phyloP scores from a whole-genome alignment of 352 stramenopile species.

The Pythium sukuiense region DNA sequence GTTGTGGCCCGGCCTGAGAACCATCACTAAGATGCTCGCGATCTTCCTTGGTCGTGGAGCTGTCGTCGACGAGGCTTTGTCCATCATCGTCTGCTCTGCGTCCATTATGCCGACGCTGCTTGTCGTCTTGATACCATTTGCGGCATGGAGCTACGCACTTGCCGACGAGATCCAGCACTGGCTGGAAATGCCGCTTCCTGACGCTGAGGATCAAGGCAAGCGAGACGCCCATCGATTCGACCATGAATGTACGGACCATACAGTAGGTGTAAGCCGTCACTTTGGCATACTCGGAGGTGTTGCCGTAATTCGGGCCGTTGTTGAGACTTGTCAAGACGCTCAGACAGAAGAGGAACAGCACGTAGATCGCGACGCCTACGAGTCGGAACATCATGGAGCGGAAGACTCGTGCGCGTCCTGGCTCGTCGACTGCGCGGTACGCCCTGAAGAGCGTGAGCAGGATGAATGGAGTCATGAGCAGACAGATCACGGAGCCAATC shows the following conservation, averaged over 20 bases:
- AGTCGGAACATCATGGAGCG: constrained; percentile 33
- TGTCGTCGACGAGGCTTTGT: not conserved
- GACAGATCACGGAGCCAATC: constrained; percentile 24
- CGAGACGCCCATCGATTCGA: constrained; percentile 22
- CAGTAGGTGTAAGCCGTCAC: constrained; percentile 21
- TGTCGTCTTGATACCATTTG: not conserved
- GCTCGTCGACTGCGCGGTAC: constrained; percentile 24
- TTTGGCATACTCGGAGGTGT: constrained; percentile 3
- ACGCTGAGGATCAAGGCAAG: constrained; percentile 21
- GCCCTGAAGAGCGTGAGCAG: constrained; percentile 26
- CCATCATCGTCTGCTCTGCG: not conserved
- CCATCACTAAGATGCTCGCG: not conserved
- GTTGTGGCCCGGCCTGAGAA: not conserved
- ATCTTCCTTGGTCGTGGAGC: not conserved
- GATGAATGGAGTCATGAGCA: constrained; percentile 15
- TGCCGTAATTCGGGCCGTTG: not conserved
- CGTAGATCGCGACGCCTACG: constrained; percentile 30
- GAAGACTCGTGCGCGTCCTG: constrained; percentile 24
- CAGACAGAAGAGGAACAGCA: constrained; percentile 28
- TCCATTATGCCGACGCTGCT: not conserved
- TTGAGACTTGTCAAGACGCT: constrained; percentile 23
- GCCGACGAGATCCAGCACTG: not conserved
- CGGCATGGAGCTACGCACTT: not conserved
- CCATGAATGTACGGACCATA: constrained; percentile 19
- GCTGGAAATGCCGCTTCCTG: constrained; percentile 21